These are phyloP conservation scores for Golubevia sp. DNA, from an alignment of 1,284 basidiomycete species.

Conservation along the genomic window DNA sequence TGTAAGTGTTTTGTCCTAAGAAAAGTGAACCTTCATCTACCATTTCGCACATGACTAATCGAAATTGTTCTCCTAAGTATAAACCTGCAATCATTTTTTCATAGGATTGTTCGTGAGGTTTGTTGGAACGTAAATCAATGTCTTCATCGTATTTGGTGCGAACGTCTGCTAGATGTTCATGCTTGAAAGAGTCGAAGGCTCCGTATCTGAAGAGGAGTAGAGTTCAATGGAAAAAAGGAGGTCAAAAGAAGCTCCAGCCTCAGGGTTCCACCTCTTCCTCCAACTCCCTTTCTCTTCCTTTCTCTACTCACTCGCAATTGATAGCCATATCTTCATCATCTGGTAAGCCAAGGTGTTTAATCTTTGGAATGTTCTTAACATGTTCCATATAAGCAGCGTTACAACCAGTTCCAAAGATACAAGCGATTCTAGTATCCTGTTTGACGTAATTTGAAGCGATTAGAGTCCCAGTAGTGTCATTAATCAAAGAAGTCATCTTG, in stretches of 20 bases:
- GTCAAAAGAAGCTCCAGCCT: not conserved
- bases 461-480: conserved; percentile 58
- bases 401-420: conserved; percentile 60
- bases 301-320: conserved; percentile 44
- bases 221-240: not conserved
- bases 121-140: conserved; percentile 55
- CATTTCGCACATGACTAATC: conserved; percentile 51
- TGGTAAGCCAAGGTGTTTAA: conserved; percentile 41
- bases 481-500: conserved; percentile 57
- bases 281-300: not conserved
- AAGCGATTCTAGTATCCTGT: conserved; percentile 46
- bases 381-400: conserved; percentile 61
- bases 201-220: conserved; percentile 26
- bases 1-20: conserved; percentile 73
- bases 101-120: conserved; percentile 58
- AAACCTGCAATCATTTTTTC: conserved; percentile 61
- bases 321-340: conserved; percentile 56
- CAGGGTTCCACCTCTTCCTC: too few relatives aligned
- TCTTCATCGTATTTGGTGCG: conserved; percentile 59
- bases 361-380: conserved; percentile 50
- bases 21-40: conserved; percentile 54
- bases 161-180: conserved; percentile 51
- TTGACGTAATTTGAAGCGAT: conserved; percentile 60
- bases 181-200: conserved; percentile 57
- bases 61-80: conserved; percentile 58